Evolutionary conservation across 2,329 filamentous ascomycete genomes (phyloP), one percentile per base, ranked within the genome.

Genomic region (Dactylonectria macrodidyma): DNA sequence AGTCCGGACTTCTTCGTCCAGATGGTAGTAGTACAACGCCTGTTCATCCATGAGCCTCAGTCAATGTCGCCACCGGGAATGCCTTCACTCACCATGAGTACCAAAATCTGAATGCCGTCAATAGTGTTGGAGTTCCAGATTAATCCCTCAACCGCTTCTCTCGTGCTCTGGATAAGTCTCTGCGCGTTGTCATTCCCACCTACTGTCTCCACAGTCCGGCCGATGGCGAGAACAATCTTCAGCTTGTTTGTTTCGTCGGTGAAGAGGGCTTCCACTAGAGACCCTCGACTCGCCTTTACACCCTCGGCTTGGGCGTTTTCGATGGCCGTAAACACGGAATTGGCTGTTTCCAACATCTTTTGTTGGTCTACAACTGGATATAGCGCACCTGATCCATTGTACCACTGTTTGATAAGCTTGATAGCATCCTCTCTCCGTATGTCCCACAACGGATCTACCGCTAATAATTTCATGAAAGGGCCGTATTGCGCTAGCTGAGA

Each of bases 221-320:
- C 62, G 24, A 65, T 59, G 19, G 62, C 62, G 3, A 65, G 26
- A 11, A 65, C 48, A 6, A 65, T 54, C 9, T 59, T 65, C 16
- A 65, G 5, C 38, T 65, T 59, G n/a, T 54, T 65, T 34, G 62
- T 48, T 11, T 65, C 62, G 24, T 65, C 56, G 8, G n/a, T 65
- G 38, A 59, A 58, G 7, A 59, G 55, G 1, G 48, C 12, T 19
- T 65, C 62, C 14, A 58, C 48, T 6, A 65, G 11, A 36, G 47
- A 34, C 12, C 56, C 55, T 16, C 26, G 52, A 2, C n/a, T n/a
- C n/a, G 19, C 5, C 34, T 38, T 22, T 3, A 59, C 38, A 9
- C 36, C 55, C 8, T 51, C 48, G 3, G 12, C 24, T 36, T 12
- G 54, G 1, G 55, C 55, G 14, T 36, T 14, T 10, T 65, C 26